phyloP scores from a whole-genome alignment of 352 stramenopile genomes.

The Saprolegnia diclina region DNA sequence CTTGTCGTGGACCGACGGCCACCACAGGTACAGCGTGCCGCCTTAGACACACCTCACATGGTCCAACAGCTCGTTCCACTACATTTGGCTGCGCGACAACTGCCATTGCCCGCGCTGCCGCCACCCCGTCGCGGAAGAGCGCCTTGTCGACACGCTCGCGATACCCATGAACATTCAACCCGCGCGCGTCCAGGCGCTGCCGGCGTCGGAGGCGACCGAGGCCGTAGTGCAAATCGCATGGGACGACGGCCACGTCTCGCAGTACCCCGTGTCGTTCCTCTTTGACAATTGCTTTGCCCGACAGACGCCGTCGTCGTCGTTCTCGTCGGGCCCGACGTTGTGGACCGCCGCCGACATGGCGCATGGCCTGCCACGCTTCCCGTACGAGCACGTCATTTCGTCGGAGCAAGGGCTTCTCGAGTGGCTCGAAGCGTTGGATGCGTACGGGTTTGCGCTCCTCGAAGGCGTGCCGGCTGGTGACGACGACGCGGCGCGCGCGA shows the following conservation, averaged over 20 bases:
- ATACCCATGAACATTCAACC: slow-evolving; percentile 30
- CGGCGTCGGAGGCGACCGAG: neutral
- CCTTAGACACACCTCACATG: no score
- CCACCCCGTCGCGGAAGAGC: slow-evolving; percentile 34
- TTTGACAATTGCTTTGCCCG: slow-evolving; percentile 27
- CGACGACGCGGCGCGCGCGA: slow-evolving; percentile 16
- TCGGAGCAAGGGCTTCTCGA: slow-evolving; percentile 31
- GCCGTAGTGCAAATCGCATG: neutral
- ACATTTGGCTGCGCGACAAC: slow-evolving; percentile 38
- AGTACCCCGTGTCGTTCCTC: slow-evolving; percentile 31
- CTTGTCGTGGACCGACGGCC: slow-evolving; percentile 29
- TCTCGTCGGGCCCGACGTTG: slow-evolving; percentile 12
- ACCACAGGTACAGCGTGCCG: slow-evolving; percentile 31
- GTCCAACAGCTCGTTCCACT: slow-evolving; percentile 29
- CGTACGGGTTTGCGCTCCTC: slow-evolving; percentile 34
- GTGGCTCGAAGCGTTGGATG: slow-evolving; percentile 36
- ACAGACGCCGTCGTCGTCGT: slow-evolving; percentile 1
- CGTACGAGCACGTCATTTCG: slow-evolving; percentile 31
- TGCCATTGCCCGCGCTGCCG: slow-evolving; percentile 33
- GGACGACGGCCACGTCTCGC: slow-evolving; percentile 27
- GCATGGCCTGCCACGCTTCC: slow-evolving; percentile 29
- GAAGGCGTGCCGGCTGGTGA: slow-evolving; percentile 29
- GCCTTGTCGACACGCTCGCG: slow-evolving; percentile 31
- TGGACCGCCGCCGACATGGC: slow-evolving; percentile 30
- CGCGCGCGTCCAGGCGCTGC: slow-evolving; percentile 7